Percentiles rank a stretch among this genome's conserved stretches.
phyloP scores from a whole-genome alignment of 805 yeast genomes.

The Starmerella vitae region DNA sequence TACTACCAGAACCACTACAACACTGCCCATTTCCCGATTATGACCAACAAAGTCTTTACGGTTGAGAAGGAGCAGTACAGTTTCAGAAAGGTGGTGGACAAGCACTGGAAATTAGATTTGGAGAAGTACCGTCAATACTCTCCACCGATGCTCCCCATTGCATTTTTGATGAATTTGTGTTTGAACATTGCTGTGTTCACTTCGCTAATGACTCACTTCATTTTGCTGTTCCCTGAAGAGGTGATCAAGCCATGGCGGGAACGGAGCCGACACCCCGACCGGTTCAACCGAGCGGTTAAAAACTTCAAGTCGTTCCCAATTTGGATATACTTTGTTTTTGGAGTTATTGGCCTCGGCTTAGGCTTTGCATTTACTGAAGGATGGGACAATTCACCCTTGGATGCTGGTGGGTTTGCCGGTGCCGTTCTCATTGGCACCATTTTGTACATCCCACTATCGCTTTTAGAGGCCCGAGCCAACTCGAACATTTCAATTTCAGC shows the following conservation, averaged over 20 bases:
- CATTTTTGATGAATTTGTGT: constrained; percentile 48
- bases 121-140: constrained; percentile 46
- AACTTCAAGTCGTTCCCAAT: constrained; percentile 47
- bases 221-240: constrained; percentile 40
- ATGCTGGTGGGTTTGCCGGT: constrained; percentile 31
- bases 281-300: constrained; percentile 42
- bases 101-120: constrained; percentile 33
- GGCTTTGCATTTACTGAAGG: constrained; percentile 25
- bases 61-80: constrained; percentile 38
- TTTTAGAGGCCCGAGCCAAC: constrained; percentile 56
- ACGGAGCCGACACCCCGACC: constrained; percentile 33
- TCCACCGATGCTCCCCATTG: constrained; percentile 50
- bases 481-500: constrained; percentile 46
- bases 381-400: constrained; percentile 32
- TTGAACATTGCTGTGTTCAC: constrained; percentile 50
- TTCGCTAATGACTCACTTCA: constrained; percentile 46
- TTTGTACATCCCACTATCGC: constrained; percentile 47
- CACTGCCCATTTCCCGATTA: constrained; percentile 45
- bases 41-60: constrained; percentile 37
- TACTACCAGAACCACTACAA: constrained; percentile 45
- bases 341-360: constrained; percentile 24
- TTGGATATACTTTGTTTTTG: constrained; percentile 41
- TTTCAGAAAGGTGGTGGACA: constrained; percentile 38
- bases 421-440: constrained; percentile 43
- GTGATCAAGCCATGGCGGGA: constrained; percentile 31